These are phyloP conservation scores for Fusarium zealandicum DNA, from an alignment of 2,329 filamentous ascomycete genomes.

Conservation along the genomic window DNA sequence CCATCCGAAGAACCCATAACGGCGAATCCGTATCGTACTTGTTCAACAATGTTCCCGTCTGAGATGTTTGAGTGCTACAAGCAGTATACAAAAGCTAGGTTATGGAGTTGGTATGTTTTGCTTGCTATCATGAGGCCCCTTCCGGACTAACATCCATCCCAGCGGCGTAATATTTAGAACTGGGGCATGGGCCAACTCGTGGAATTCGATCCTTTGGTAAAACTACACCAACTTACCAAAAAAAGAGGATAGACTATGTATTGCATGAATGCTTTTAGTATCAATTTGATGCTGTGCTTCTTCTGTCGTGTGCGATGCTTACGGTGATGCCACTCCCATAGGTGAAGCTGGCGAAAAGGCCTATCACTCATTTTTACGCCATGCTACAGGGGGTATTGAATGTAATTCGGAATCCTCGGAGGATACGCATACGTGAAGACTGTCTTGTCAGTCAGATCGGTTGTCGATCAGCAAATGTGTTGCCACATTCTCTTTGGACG, in stretches of 20 bases:
- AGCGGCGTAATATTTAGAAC: conserved; percentile 36
- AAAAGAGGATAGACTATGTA: conserved; percentile 26
- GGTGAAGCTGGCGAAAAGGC: too few relatives aligned
- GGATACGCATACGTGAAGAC: too few relatives aligned
- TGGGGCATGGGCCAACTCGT: conserved; percentile 26
- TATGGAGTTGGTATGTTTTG: conserved; percentile 39
- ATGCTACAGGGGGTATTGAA: too few relatives aligned
- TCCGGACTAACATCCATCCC: conserved; percentile 20
- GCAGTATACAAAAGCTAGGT: conserved; percentile 21
- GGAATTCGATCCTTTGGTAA: conserved; percentile 23
- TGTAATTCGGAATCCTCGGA: too few relatives aligned
- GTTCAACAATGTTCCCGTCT: conserved; percentile 70
- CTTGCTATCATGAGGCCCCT: background rate
- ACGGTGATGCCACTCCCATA: background rate
- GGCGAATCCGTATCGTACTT: conserved; percentile 70
- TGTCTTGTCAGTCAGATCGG: too few relatives aligned
- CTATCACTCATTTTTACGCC: too few relatives aligned
- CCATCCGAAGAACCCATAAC: conserved; percentile 73
- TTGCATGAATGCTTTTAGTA: conserved; percentile 6
- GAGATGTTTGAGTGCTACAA: conserved; percentile 15
- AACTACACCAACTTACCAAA: conserved; percentile 21
- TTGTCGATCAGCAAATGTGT: too few relatives aligned
- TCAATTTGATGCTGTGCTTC: background rate
- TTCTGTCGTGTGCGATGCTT: background rate
- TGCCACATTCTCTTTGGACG: too few relatives aligned